Conservation (phyloP, 1,284 basidiomycete genomes). For the Stereum hirsutum region DNA sequence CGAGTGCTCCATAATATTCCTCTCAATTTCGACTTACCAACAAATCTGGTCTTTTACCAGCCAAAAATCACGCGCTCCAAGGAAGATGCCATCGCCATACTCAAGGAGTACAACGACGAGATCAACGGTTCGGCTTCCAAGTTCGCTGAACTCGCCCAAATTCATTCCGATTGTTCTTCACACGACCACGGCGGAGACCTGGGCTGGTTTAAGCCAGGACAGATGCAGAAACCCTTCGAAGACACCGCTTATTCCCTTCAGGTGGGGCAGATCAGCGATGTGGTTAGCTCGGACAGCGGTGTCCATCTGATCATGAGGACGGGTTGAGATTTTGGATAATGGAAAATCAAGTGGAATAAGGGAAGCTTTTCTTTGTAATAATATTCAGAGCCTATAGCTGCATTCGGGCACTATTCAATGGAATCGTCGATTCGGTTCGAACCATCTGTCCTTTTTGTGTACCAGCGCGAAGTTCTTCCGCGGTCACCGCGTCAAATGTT, state of each 20-base stretch:
- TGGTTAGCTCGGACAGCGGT: conserved; percentile 92
- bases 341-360: too few relatives aligned
- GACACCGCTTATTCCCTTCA: conserved; percentile 79
- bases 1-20: too few relatives aligned
- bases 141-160: conserved; percentile 68
- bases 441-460: too few relatives aligned
- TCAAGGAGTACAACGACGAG: conserved; percentile 54
- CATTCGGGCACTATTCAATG: too few relatives aligned
- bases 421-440: too few relatives aligned
- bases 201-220: conserved; percentile 76
- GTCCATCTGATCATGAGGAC: conserved; percentile 93
- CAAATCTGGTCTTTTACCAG: conserved; percentile 27
- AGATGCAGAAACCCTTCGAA: conserved; percentile 99
- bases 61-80: conserved; percentile 81
- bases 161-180: conserved; percentile 85
- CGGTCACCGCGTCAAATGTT: too few relatives aligned
- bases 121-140: conserved; percentile 53
- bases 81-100: conserved; percentile 78
- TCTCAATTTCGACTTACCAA: neutral
- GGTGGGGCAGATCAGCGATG: conserved; percentile 79
- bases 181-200: conserved; percentile 78
- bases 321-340: conserved; percentile 33
- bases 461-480: too few relatives aligned
- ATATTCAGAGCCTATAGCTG: too few relatives aligned
- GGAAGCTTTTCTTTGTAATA: too few relatives aligned